Base-by-base conservation (phyloP, 371 early-diverging fungal species). In the Coemansia linderi region DNA sequence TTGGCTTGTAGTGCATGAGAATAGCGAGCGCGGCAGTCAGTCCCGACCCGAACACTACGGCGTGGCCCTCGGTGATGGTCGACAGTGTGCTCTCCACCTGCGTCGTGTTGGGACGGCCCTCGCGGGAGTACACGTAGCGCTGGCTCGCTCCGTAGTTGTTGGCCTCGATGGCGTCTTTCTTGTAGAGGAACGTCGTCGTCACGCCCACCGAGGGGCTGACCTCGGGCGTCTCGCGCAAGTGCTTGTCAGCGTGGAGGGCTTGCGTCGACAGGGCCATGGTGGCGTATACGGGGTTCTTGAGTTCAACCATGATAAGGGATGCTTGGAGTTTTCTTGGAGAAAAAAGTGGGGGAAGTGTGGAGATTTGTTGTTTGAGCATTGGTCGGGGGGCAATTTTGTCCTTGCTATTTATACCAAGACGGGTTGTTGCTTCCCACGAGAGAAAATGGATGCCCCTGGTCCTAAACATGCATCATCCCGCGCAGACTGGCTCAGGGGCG, bases 171-270 rank as follows among this genome's bases (percentile, higher is more conserved):
- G 91, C 93, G 61, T 90, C 90, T 61, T 88, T 84, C 36, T 85
- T 84, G 82, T 96, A 95, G 72, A 88, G 89, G 80, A 93, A 98
- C 27, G 96, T 98, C 52, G 97, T 95, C 1, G 95, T 92, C 54
- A 95, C 88, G 52, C 90, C 91, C 59, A 98, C 86, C 12, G 96
- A 86, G 29, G 97, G 95, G 62, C 93, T 90, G 6, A 98, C 95
- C 63, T 97, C 97, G 64, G 92, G 87, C 29, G 95, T 95, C 27
- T 44, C 72, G 22, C 59, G 68, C 29, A 78, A 57, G 48, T 81
- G 69, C 1, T 38, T 27, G 63, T 76, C 80, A 52, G 76, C 74
- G 38, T 82, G 82, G 40, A 82, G 27, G 22, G 71, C 39, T 65
- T 65, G 69, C 10, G 82, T 82, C 8, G 72, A 64, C 41, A 67